Evolutionary conservation across 2,329 filamentous ascomycete genomes (phyloP).

Genomic region (Colletotrichum coccodes): DNA sequence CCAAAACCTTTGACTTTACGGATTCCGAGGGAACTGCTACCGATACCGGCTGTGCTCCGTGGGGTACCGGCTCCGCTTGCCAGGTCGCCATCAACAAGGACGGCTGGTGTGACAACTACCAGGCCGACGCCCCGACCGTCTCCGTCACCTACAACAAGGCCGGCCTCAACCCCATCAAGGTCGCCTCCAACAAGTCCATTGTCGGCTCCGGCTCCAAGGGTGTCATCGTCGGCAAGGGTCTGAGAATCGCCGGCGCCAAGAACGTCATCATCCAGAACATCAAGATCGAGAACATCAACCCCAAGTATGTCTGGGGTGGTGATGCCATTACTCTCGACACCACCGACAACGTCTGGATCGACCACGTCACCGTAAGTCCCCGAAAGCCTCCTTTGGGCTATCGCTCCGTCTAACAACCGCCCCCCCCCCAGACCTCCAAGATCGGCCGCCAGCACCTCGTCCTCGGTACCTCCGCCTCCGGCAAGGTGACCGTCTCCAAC

Average conservation of each 20-base stretch:
- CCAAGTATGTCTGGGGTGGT: slow-evolving; percentile 68
- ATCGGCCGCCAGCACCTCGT: slow-evolving; percentile 71
- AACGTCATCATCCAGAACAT: slow-evolving; percentile 69
- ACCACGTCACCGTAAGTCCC: slow-evolving; percentile 54
- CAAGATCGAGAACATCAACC: slow-evolving; percentile 44
- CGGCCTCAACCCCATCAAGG: slow-evolving; percentile 58
- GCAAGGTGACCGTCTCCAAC: slow-evolving; percentile 69
- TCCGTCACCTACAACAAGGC: slow-evolving; percentile 62
- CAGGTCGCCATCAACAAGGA: slow-evolving; percentile 71
- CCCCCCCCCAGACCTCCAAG: slow-evolving; percentile 52
- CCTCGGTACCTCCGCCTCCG: slow-evolving; percentile 61
- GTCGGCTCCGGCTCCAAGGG: slow-evolving; percentile 63
- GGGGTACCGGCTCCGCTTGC: slow-evolving; percentile 58
- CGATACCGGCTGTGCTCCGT: slow-evolving; percentile 66
- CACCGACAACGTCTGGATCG: slow-evolving; percentile 59
- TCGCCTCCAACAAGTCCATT: slow-evolving; percentile 67
- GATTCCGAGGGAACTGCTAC: slow-evolving; percentile 63
- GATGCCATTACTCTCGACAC: slow-evolving; percentile 65
- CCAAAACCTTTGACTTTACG: slow-evolving; percentile 66
- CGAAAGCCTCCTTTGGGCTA: not conserved
- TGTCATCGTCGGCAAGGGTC: slow-evolving; percentile 67
- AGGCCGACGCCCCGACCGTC: slow-evolving; percentile 59
- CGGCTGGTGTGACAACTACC: slow-evolving; percentile 64
- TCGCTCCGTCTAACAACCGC: not conserved
- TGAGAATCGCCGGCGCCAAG: slow-evolving; percentile 56